Conservation (phyloP, 495 filamentous ascomycete genomes). For the Aspergillus steynii region DNA sequence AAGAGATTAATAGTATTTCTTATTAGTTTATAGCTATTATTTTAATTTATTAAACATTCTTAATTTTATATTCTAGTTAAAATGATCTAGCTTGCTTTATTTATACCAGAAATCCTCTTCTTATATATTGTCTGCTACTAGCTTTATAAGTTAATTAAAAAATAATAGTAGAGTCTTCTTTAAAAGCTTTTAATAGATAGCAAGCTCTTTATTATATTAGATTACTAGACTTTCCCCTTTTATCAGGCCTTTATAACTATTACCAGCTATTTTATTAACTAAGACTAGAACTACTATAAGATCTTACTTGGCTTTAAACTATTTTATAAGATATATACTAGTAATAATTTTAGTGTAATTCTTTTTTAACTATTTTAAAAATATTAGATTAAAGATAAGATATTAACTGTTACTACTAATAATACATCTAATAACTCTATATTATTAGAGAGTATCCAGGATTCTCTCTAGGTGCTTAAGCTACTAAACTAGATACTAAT, state of each 20-base stretch:
- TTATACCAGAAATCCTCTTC: neutral
- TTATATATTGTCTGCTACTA: neutral
- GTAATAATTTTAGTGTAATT: neutral
- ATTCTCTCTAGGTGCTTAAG: conserved; percentile 11
- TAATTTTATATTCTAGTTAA: neutral
- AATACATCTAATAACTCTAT: conserved; percentile 23
- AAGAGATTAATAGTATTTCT: neutral
- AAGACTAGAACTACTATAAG: conserved; percentile 21
- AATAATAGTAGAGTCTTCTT: neutral
- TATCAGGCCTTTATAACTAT: conserved; percentile 22
- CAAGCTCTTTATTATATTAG: conserved; percentile 17
- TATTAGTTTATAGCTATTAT: neutral
- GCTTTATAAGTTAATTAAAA: neutral
- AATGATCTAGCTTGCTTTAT: neutral
- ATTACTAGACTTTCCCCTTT: conserved; percentile 21
- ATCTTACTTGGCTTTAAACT: conserved; percentile 25
- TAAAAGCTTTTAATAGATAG: neutral
- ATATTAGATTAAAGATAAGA: neutral
- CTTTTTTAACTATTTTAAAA: neutral
- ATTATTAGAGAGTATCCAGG: conserved; percentile 13
- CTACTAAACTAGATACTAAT: conserved; percentile 2
- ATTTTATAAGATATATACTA: conserved; percentile 12
- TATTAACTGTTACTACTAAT: conserved; percentile 21
- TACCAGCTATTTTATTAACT: conserved; percentile 22
- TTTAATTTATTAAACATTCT: neutral